Evolutionary conservation across 306 rosid genomes (phyloP).

Genomic region (Crotalaria pallida): DNA sequence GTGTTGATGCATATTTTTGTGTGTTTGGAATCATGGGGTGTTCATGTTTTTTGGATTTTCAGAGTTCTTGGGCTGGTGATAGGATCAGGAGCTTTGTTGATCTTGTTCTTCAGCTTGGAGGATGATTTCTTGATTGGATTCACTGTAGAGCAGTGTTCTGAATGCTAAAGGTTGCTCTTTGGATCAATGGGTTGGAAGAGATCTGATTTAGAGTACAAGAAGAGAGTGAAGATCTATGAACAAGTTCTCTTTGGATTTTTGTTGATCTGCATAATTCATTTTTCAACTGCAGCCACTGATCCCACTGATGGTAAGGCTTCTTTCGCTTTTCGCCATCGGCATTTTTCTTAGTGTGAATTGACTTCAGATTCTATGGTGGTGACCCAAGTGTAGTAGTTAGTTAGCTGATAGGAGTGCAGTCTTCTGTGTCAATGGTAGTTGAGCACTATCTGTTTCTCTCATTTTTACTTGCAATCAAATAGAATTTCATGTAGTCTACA

Average conservation of each 20-base stretch:
- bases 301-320: slow-evolving; percentile 63
- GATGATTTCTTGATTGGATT: slow-evolving; percentile 39
- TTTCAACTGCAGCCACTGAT: slow-evolving; percentile 64
- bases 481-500: not conserved
- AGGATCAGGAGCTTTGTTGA: slow-evolving; percentile 21
- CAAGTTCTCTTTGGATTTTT: slow-evolving; percentile 46
- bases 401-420: not conserved
- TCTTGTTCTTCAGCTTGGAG: slow-evolving; percentile 32
- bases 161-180: slow-evolving; percentile 28
- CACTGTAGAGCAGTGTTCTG: slow-evolving; percentile 17
- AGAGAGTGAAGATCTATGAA: slow-evolving; percentile 46
- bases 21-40: not conserved
- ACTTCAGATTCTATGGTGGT: slow-evolving; percentile 12
- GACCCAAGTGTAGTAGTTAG: not conserved
- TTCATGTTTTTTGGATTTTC: not conserved
- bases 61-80: slow-evolving; percentile 19
- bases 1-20: not conserved
- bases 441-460: slow-evolving; percentile 10
- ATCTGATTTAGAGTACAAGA: slow-evolving; percentile 37
- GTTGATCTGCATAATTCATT: slow-evolving; percentile 49
- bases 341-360: slow-evolving; percentile 27
- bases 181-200: slow-evolving; percentile 69
- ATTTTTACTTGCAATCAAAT: not conserved
- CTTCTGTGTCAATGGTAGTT: not conserved
- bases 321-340: slow-evolving; percentile 15